These are phyloP conservation scores for Ophiorrhiza pumila DNA, from an alignment of 257 asterid genomes.

Conservation along the genomic window DNA sequence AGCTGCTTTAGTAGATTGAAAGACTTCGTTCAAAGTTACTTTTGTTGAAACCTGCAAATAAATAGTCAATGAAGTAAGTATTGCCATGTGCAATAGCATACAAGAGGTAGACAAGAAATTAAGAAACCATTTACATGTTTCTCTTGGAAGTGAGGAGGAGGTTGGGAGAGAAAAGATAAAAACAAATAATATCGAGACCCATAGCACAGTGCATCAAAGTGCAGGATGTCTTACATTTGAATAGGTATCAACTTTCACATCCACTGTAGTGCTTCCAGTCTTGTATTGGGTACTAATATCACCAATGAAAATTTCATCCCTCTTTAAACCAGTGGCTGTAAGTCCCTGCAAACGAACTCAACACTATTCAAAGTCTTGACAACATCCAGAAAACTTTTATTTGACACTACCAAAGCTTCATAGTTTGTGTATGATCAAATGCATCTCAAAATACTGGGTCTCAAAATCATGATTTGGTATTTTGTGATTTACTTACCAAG, in stretches of 20 bases:
- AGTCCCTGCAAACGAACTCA: slow-evolving; percentile 48
- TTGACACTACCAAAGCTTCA: not conserved
- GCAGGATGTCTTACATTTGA: slow-evolving; percentile 53
- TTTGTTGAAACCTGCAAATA: slow-evolving; percentile 60
- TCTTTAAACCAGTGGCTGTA: slow-evolving; percentile 72
- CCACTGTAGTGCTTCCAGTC: slow-evolving; percentile 60
- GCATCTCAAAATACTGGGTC: not conserved
- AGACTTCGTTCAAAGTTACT: slow-evolving; percentile 48
- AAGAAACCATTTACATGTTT: not conserved
- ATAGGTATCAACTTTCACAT: slow-evolving; percentile 78
- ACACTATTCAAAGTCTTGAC: not conserved
- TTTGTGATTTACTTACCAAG: not conserved
- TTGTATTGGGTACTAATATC: slow-evolving; percentile 67
- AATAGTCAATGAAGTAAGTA: slow-evolving; percentile 14
- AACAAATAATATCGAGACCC: not conserved
- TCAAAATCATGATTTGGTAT: not conserved
- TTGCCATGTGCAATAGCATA: not conserved
- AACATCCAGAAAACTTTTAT: not conserved
- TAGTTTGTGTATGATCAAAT: not conserved
- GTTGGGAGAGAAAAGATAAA: not conserved
- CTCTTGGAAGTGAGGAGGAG: not conserved
- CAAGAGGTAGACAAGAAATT: not conserved
- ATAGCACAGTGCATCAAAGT: not conserved
- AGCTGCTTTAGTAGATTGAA: slow-evolving; percentile 64
- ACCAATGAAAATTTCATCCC: slow-evolving; percentile 67